Evolutionary conservation across 305 asterid genomes (phyloP).

Genomic region (Rubia peregrina): DNA sequence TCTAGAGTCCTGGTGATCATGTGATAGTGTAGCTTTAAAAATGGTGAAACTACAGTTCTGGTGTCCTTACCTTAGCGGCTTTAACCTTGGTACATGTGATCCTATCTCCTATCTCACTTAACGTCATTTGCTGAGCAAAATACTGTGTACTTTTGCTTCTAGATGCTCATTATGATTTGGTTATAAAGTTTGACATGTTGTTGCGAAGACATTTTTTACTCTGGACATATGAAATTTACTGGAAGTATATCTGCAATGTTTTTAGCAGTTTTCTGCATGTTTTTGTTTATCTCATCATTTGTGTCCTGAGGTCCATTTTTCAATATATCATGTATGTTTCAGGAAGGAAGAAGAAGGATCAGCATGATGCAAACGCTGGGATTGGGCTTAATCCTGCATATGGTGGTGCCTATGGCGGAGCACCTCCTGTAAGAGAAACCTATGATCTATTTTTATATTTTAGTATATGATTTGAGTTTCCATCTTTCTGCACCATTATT

Average conservation of each 20-base stretch:
- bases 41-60: not conserved
- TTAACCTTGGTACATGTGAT: not conserved
- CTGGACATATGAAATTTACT: not conserved
- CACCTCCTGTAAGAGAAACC: constrained; percentile 72
- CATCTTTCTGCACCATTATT: not conserved
- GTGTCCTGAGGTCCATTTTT: not conserved
- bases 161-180: not conserved
- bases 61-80: not conserved
- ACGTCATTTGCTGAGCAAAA: not conserved
- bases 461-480: not conserved
- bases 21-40: too few relatives aligned
- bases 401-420: constrained; percentile 67
- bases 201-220: not conserved
- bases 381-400: constrained; percentile 57
- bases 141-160: not conserved
- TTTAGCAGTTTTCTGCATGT: not conserved
- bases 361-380: constrained; percentile 63
- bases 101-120: not conserved
- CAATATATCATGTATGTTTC: constrained; percentile 20
- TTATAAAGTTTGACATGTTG: not conserved
- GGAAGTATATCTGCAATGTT: not conserved
- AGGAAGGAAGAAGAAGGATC: constrained; percentile 93
- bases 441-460: not conserved
- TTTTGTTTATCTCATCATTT: not conserved
- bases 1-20: not conserved